Conservation (phyloP, 139 green algal genomes). For the Spirogloea muscicola region DNA sequence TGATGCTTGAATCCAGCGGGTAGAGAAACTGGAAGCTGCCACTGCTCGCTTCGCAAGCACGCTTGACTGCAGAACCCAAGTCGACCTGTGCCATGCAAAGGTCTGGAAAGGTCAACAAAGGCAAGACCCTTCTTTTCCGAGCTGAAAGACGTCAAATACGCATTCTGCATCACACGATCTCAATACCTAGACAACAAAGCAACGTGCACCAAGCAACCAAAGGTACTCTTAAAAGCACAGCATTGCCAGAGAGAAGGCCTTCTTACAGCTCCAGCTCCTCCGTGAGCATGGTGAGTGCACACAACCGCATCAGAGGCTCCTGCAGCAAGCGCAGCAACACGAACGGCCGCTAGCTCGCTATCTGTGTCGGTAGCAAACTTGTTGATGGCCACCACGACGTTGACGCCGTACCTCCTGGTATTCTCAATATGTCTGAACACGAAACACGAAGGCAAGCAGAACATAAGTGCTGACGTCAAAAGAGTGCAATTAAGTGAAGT, state of each 20-base stretch:
- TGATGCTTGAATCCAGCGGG: conserved; percentile 70
- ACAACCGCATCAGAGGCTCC: conserved; percentile 80
- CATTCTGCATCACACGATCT: too few species aligned
- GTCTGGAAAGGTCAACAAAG: too few species aligned
- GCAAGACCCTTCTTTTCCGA: too few species aligned
- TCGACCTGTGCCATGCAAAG: conserved; percentile 45
- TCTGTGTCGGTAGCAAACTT: conserved; percentile 52
- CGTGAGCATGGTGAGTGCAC: conserved; percentile 81
- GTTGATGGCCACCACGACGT: conserved; percentile 94
- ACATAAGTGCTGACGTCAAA: too few species aligned
- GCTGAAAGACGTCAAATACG: too few species aligned
- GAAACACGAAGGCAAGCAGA: too few species aligned
- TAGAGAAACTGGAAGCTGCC: conserved; percentile 87
- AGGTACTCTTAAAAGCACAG: too few species aligned
- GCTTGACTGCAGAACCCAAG: conserved; percentile 78
- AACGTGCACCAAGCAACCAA: too few species aligned
- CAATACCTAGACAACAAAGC: too few species aligned
- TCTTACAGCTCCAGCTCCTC: conserved; percentile 76
- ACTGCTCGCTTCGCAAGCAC: conserved; percentile 59
- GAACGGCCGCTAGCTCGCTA: conserved; percentile 66
- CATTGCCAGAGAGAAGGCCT: too few species aligned
- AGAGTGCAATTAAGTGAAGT: too few species aligned
- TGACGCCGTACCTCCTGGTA: conserved; percentile 76
- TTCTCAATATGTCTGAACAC: conserved; percentile 92
- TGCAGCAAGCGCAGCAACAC: conserved; percentile 45